Base-by-base conservation (phyloP, 169 alveolate species). In the Perkinsus marinus region DNA sequence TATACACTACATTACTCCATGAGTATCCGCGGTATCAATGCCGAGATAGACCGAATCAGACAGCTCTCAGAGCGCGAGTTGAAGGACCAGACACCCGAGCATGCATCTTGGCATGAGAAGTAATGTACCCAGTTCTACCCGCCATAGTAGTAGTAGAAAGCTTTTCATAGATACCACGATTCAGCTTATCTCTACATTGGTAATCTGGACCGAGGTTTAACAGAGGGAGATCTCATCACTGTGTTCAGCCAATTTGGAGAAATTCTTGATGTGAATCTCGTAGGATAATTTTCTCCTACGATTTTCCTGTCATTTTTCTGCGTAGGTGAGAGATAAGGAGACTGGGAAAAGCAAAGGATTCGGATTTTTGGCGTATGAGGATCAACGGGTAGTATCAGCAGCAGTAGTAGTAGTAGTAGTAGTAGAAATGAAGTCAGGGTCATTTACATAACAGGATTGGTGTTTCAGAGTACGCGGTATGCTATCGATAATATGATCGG, bases 401-500 rank as follows among this genome's bases (percentile, higher is more conserved):
- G 17, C 68, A 43, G 9, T 43, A 43, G 9, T n/a, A n/a, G n/a
- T n/a, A n/a, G n/a, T n/a, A n/a, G n/a, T n/a, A n/a, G n/a, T n/a
- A n/a, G n/a, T n/a, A n/a, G n/a, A n/a, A n/a, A n/a, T n/a, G n/a
- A n/a, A n/a, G n/a, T n/a, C n/a, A n/a, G n/a, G n/a, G n/a, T n/a
- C n/a, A n/a, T n/a, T n/a, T n/a, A n/a, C n/a, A n/a, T n/a, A n/a
- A n/a, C 34, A 57, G 26, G 37, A 57, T 26, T 26, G 36, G 26
- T 13, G 30, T 5, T 57, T 57, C 79, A 57, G 79, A 57, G 79
- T 16, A 57, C 99, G 0, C 94, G 98, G 26, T 95, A 98, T 92
- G 99, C 99, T 39, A 99, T 98, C 17, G 99, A 98, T 94, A 98
- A 98, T 93, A 96, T 98, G 91, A 98, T 98, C 94, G 99, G 99